Base-by-base conservation (phyloP, 176 grass and related monocot species). In the Juncus effusus region DNA sequence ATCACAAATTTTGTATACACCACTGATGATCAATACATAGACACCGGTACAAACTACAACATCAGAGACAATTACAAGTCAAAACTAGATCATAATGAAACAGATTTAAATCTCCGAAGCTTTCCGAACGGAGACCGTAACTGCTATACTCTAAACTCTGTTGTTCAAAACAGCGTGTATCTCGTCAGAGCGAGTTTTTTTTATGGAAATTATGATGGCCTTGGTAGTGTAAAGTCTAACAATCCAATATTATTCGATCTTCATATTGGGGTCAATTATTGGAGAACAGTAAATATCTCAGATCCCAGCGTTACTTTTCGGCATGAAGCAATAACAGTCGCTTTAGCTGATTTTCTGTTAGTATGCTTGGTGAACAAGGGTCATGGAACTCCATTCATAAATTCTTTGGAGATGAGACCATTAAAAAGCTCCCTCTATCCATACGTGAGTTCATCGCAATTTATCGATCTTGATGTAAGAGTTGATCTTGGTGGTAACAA, bases 321-420 rank as follows among this genome's bases (percentile, higher is more conserved):
- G 40, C 4, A 47, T 51, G 71, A 74, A 64, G 28, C 47, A 39
- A 76, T 66, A 2, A 44, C 6, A 54, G 44, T 65, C 7, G 42
- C 73, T 15, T 42, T 28, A 10, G 73, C 59, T 9, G 19, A 76
- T 63, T 76, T 76, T 10, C 2, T 76, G 38, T 76, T 59, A 16
- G 73, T 76, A 41, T 76, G 73, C 10, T 53, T 65, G 7, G 41
- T 65, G 19, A 63, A 65, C 14, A 63, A 38, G 16, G 60, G 51
- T 63, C 44, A 8, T 28, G 71, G 60, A 3, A 76, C 45, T 40
- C 61, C 60, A 40, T 65, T 65, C 35, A 57, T 76, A 40, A 64
- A 45, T 52, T 76, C 49, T 14, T 65, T 76, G 11, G 73, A 76
- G 73, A 40, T 76, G 60, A 76, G 60, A 9, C 59, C 15, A 35